These are phyloP conservation scores for Aspergillus bertholletiae DNA, from an alignment of 495 filamentous ascomycete genomes.

Conservation along the genomic window DNA sequence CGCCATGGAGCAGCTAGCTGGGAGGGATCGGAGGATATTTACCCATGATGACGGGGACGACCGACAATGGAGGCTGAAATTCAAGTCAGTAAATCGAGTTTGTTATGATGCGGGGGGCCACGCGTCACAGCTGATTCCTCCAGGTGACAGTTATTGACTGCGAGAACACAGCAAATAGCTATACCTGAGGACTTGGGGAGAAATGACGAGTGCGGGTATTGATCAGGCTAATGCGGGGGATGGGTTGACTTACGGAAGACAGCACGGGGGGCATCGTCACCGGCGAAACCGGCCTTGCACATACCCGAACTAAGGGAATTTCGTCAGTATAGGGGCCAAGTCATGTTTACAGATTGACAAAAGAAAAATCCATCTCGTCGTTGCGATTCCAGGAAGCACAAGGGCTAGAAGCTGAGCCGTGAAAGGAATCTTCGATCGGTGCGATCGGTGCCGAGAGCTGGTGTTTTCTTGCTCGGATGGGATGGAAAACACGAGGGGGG, in stretches of 20 bases:
- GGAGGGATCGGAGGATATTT: conserved; percentile 39
- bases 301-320: conserved; percentile 82
- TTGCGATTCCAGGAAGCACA: neutral
- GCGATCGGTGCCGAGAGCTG: conserved; percentile 25
- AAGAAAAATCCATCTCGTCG: neutral
- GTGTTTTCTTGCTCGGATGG: conserved; percentile 9
- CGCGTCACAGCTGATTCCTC: neutral
- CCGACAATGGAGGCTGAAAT: conserved; percentile 92
- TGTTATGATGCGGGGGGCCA: neutral
- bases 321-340: conserved; percentile 17
- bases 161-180: conserved; percentile 25
- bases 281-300: conserved; percentile 99
- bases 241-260: conserved; percentile 95
- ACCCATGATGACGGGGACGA: conserved; percentile 99
- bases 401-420: conserved; percentile 7
- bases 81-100: conserved; percentile 17
- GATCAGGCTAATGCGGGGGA: conserved; percentile 12
- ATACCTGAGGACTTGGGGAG: neutral
- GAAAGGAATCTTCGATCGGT: conserved; percentile 13
- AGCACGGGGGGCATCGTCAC: conserved; percentile 99
- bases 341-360: neutral
- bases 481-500: neutral
- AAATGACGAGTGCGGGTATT: neutral
- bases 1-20: neutral
- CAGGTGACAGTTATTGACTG: conserved; percentile 16